These are phyloP conservation scores for Murraya koenigii DNA, from an alignment of 345 rosid genomes.

Conservation along the genomic window DNA sequence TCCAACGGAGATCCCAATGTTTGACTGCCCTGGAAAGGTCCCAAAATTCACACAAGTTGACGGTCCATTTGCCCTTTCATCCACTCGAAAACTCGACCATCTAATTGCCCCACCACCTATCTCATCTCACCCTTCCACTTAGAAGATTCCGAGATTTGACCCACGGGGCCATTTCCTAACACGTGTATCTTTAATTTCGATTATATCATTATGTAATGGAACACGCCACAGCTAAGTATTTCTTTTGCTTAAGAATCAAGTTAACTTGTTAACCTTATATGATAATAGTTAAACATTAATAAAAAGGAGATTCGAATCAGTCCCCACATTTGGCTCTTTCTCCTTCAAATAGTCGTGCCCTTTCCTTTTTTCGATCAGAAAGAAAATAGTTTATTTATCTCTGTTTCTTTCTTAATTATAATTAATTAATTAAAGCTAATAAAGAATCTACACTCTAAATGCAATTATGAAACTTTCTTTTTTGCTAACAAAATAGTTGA, in stretches of 20 bases:
- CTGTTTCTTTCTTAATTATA: background rate
- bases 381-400: background rate
- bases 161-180: background rate
- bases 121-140: background rate
- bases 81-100: constrained; percentile 16
- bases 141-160: constrained; percentile 30
- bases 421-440: background rate
- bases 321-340: constrained; percentile 21
- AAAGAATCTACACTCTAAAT: background rate
- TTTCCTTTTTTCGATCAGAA: constrained; percentile 10
- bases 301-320: constrained; percentile 20
- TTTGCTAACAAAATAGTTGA: background rate
- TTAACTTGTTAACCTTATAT: constrained; percentile 11
- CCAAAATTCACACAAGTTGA: background rate
- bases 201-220: background rate
- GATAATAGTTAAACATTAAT: background rate
- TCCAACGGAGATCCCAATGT: background rate
- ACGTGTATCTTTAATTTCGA: constrained; percentile 2
- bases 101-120: background rate
- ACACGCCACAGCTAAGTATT: background rate
- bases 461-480: background rate
- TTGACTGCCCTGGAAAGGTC: background rate
- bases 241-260: constrained; percentile 31
- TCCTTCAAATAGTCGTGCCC: background rate
- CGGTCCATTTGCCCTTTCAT: background rate